Conservation (phyloP, 2,329 filamentous ascomycete genomes). For the Epichloe coenophiala region DNA sequence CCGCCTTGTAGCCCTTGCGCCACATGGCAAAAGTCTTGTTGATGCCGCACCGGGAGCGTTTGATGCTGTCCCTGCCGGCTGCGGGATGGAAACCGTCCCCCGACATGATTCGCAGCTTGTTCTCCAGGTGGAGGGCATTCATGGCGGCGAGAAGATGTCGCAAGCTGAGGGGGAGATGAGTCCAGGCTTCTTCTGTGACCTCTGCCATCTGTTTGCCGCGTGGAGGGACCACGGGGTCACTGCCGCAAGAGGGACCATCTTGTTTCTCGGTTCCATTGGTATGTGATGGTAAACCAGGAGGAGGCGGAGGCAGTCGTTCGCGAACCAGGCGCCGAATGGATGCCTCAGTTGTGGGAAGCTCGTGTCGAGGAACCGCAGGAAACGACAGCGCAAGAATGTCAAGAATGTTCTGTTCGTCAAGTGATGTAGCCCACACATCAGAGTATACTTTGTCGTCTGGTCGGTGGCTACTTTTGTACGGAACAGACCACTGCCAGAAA, state of each 20-base stretch:
- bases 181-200: conserved; percentile 8
- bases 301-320: neutral
- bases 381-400: conserved; percentile 3
- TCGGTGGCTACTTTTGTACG: conserved; percentile 9
- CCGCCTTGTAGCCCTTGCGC: conserved; percentile 7
- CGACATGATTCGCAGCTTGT: conserved; percentile 5
- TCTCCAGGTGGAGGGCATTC: conserved; percentile 7
- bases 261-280: neutral
- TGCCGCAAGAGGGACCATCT: neutral
- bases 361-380: conserved; percentile 1
- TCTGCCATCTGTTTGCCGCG: neutral
- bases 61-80: conserved; percentile 5
- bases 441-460: conserved; percentile 7
- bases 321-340: conserved; percentile 6
- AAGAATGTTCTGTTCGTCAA: conserved; percentile 1
- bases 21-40: conserved; percentile 9
- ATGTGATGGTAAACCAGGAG: neutral
- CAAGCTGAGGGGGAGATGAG: conserved; percentile 1
- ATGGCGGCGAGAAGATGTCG: conserved; percentile 6
- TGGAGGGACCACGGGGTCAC: neutral
- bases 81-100: conserved; percentile 5
- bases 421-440: conserved; percentile 4
- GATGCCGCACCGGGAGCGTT: conserved; percentile 4
- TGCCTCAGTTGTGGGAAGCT: conserved; percentile 6
- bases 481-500: conserved; percentile 10